Percentiles rank a stretch among this genome's conserved stretches.
phyloP scores from a whole-genome alignment of 176 grass and related monocot genomes.

The Calamus simplicifolius region DNA sequence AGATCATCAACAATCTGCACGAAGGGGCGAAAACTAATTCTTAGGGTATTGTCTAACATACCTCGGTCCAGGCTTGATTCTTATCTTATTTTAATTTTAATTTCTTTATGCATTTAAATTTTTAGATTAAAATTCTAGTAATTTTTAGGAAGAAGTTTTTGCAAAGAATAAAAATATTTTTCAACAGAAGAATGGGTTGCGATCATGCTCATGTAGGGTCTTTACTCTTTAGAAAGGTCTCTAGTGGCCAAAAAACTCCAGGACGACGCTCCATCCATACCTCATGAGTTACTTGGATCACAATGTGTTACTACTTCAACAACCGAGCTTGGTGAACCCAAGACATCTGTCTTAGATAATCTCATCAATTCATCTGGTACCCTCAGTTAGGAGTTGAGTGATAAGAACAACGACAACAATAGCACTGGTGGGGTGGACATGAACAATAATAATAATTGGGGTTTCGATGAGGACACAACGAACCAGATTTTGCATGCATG shows the following conservation, averaged over 20 bases:
- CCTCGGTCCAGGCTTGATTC: no score
- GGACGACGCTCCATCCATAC: background rate
- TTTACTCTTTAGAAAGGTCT: slow-evolving; percentile 17
- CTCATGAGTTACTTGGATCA: slow-evolving; percentile 5
- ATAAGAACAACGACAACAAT: background rate
- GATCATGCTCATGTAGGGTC: slow-evolving; percentile 22
- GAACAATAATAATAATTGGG: background rate
- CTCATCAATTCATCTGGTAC: slow-evolving; percentile 3
- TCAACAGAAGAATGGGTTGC: slow-evolving; percentile 24
- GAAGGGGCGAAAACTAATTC: no score
- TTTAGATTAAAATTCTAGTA: no score
- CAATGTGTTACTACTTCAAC: background rate
- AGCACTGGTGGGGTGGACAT: background rate
- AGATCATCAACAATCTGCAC: no score
- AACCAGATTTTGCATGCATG: background rate
- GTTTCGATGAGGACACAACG: background rate
- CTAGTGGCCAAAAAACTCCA: background rate
- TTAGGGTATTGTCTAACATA: no score
- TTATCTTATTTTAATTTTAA: no score
- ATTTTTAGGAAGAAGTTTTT: no score
- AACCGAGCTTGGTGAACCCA: slow-evolving; percentile 16
- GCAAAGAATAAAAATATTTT: no score
- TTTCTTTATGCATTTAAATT: no score
- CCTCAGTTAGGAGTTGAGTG: background rate
- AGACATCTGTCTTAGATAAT: slow-evolving; percentile 7